Conservation (phyloP, 2,329 filamentous ascomycete genomes). For the Neoscytalidium dimidiatum region DNA sequence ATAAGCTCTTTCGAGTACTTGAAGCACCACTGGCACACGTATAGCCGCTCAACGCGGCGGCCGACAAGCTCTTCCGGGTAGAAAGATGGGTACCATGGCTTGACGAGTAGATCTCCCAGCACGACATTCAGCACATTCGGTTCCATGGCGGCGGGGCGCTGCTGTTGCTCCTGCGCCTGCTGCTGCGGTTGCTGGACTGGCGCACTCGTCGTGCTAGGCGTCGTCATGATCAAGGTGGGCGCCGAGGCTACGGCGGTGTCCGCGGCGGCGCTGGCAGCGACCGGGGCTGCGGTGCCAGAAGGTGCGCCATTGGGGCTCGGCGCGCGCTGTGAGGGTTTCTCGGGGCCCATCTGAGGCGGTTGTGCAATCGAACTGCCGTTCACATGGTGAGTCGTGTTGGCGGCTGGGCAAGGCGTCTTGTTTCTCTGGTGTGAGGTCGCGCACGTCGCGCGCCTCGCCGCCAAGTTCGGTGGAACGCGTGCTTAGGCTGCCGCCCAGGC, state of each 20-base stretch:
- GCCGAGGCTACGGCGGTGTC: background rate
- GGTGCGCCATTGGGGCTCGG: conserved; percentile 17
- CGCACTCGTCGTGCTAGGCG: background rate
- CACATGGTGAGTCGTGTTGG: conserved; percentile 18
- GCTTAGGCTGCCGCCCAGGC: conserved; percentile 2
- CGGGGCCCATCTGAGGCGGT: conserved; percentile 18
- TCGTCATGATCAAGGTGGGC: background rate
- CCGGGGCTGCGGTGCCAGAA: background rate
- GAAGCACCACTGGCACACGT: conserved; percentile 92
- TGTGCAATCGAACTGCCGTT: background rate
- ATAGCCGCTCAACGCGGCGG: conserved; percentile 57
- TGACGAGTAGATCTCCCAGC: conserved; percentile 79
- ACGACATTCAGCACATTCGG: conserved; percentile 87
- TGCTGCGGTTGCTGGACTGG: background rate
- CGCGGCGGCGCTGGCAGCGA: background rate
- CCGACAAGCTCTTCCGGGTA: conserved; percentile 68
- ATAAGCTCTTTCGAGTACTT: conserved; percentile 71
- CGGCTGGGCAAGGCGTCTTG: background rate
- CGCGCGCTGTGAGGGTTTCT: background rate
- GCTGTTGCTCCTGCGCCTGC: background rate
- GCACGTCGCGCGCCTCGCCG: conserved; percentile 8
- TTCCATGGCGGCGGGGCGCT: conserved; percentile 41
- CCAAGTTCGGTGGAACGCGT: conserved; percentile 5
- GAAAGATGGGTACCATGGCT: conserved; percentile 90
- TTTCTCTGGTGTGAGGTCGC: conserved; percentile 14